These are phyloP conservation scores for Tilletia walkeri DNA, from an alignment of 1,284 basidiomycete species.

Conservation along the genomic window DNA sequence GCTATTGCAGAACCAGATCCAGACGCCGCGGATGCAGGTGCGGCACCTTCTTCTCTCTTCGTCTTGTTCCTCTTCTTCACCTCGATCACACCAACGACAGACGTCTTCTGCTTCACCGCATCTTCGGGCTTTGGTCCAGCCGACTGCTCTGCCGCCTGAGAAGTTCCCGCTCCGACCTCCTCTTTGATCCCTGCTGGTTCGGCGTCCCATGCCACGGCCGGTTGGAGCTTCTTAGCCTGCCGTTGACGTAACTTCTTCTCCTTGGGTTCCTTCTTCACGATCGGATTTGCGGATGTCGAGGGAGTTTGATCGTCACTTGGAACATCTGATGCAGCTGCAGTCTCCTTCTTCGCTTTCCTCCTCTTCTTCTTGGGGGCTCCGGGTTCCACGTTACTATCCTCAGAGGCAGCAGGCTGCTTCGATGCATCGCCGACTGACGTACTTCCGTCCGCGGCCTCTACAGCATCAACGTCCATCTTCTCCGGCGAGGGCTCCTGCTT, in stretches of 20 bases:
- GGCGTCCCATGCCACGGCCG: not conserved
- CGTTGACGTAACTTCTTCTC: not conserved
- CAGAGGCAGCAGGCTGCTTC: too few relatives aligned
- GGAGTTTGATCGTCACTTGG: too few relatives aligned
- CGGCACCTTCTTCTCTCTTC: too few relatives aligned
- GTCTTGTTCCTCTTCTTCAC: not conserved
- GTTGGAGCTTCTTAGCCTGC: not conserved
- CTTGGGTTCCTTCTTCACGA: not conserved
- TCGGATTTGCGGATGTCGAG: not conserved
- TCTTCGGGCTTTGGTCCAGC: not conserved
- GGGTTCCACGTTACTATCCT: not conserved
- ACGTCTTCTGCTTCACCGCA: not conserved
- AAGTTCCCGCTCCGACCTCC: not conserved
- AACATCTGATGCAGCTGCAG: too few relatives aligned
- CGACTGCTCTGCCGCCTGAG: not conserved
- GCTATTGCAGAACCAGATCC: too few relatives aligned
- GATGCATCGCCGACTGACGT: too few relatives aligned
- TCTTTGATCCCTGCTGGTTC: not conserved
- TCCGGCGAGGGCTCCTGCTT: too few relatives aligned
- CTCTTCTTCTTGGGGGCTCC: not conserved
- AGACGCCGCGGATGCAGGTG: too few relatives aligned
- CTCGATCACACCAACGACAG: not conserved
- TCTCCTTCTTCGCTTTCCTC: not conserved
- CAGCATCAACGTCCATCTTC: too few relatives aligned
- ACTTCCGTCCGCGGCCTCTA: too few relatives aligned